Evolutionary conservation across 345 rosid genomes (phyloP).

Genomic region (Pseudoturritis turrita): DNA sequence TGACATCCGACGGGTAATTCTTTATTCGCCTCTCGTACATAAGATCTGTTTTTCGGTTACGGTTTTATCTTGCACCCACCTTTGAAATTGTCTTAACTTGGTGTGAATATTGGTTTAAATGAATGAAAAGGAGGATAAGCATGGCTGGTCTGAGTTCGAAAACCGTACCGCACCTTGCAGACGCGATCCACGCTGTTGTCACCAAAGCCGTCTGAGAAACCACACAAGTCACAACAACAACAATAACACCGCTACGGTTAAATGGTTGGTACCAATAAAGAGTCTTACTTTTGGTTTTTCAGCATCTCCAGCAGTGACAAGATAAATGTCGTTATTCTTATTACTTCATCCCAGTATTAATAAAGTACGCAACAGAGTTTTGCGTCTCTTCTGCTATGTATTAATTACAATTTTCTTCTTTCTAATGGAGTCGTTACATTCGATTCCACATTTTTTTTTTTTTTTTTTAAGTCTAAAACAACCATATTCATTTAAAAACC

Average conservation of each 20-base stretch:
- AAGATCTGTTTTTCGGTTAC: not conserved
- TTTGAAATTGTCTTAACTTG: conserved; percentile 4
- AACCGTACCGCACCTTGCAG: conserved; percentile 72
- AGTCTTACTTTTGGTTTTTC: not conserved
- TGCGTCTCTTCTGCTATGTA: not conserved
- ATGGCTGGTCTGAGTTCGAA: conserved; percentile 71
- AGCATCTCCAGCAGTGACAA: not conserved
- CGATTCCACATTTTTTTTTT: not conserved
- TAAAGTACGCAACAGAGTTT: conserved; percentile 4
- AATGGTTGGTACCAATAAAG: not conserved
- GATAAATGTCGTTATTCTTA: not conserved
- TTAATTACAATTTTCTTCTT: not conserved
- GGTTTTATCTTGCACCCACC: not conserved
- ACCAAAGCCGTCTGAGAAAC: conserved; percentile 28
- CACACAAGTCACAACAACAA: not conserved
- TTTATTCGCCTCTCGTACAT: not conserved
- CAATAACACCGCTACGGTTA: not conserved
- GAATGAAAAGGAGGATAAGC: conserved; percentile 61
- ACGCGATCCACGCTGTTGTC: conserved; percentile 63
- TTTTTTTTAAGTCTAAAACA: too few relatives aligned
- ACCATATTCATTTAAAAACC: too few relatives aligned
- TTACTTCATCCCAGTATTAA: conserved; percentile 5
- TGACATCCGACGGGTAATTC: conserved; percentile 72
- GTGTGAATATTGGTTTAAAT: not conserved
- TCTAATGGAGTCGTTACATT: not conserved